Conservation (phyloP, 371 early-diverging fungal species). For the Circinella minor region DNA sequence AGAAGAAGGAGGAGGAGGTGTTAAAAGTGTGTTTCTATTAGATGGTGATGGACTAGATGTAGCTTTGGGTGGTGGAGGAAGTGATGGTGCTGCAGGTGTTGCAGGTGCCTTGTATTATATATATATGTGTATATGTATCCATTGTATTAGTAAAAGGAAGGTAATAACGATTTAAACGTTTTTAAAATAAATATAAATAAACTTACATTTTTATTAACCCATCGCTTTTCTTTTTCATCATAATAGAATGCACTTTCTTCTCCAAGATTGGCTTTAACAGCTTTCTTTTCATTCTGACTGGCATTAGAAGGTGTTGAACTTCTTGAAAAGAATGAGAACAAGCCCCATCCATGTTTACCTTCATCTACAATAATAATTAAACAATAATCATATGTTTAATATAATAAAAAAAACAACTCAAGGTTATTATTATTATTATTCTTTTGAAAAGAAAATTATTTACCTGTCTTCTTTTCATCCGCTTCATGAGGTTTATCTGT, state of each 20-base stretch:
- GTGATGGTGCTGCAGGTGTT: constrained; percentile 29
- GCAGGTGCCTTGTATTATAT: constrained; percentile 6
- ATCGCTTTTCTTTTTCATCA: constrained; percentile 65
- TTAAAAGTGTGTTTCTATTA: not conserved
- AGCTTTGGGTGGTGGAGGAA: constrained; percentile 34
- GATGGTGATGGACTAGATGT: not conserved
- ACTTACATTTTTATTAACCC: constrained; percentile 61
- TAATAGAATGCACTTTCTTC: constrained; percentile 71
- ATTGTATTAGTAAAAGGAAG: not conserved
- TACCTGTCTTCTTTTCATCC: constrained; percentile 28
- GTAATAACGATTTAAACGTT: not conserved
- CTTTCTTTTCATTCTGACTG: constrained; percentile 44
- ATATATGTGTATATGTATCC: not conserved
- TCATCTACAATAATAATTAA: not conserved
- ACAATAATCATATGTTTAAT: constrained; percentile 6
- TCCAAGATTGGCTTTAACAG: constrained; percentile 70
- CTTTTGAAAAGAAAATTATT: constrained; percentile 6
- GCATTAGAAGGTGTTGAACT: constrained; percentile 45
- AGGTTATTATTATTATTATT: too few species aligned
- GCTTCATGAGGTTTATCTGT: constrained; percentile 11
- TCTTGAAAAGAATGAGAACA: constrained; percentile 53
- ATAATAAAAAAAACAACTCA: not conserved
- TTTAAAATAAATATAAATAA: too few species aligned
- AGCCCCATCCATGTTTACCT: constrained; percentile 47
- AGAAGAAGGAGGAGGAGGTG: not conserved